phyloP scores from a whole-genome alignment of 345 rosid species.

The Bruguiera parviflora region DNA sequence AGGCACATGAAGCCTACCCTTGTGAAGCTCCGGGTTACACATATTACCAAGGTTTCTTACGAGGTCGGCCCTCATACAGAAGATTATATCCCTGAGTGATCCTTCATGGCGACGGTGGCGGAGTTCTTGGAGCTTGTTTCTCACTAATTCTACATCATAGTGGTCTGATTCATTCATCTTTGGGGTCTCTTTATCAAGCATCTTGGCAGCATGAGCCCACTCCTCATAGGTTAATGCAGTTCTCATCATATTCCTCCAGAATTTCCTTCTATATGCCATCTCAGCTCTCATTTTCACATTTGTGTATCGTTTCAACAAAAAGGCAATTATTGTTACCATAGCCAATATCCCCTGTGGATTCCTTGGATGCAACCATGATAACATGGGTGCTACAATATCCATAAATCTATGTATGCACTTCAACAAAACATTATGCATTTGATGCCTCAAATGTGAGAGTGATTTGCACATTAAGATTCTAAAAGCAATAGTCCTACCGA shows the following conservation, averaged over 20 bases:
- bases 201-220: conserved; percentile 98
- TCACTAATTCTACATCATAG: conserved; percentile 83
- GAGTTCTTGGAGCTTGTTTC: conserved; percentile 85
- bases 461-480: conserved; percentile 81
- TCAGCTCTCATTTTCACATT: conserved; percentile 88
- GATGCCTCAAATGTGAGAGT: conserved; percentile 54
- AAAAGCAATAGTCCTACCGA: conserved; percentile 86
- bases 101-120: conserved; percentile 82
- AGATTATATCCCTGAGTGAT: conserved; percentile 82
- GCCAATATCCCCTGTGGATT: conserved; percentile 96
- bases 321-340: conserved; percentile 79
- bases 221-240: conserved; percentile 86
- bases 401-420: conserved; percentile 40
- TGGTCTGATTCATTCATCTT: conserved; percentile 72
- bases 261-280: conserved; percentile 91
- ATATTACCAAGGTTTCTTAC: conserved; percentile 93
- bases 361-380: conserved; percentile 90
- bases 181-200: conserved; percentile 82
- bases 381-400: conserved; percentile 40
- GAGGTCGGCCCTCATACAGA: conserved; percentile 96
- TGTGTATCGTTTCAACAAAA: conserved; percentile 72
- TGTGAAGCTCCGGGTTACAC: conserved; percentile 96
- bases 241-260: conserved; percentile 99
- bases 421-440: conserved; percentile 40
- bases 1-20: conserved; percentile 94